Evolutionary conservation across 208 protist species (phyloP).

Genomic region (Leishmania lainsoni): DNA sequence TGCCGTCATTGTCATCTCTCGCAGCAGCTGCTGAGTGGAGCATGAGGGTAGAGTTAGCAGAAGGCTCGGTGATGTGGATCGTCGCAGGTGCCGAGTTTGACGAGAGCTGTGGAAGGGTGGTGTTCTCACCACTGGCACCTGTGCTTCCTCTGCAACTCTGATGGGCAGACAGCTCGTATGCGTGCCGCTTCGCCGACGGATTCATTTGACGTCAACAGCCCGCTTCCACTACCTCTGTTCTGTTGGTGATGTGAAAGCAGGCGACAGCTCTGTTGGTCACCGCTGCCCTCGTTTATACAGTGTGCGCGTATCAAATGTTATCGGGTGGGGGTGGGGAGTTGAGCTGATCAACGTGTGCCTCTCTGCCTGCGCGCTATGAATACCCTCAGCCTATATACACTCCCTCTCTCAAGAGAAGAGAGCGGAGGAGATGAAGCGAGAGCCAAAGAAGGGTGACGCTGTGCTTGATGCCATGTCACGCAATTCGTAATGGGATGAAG

Average conservation of each 20-base stretch:
- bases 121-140: neutral
- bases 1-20: neutral
- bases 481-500: neutral
- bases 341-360: neutral
- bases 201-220: neutral
- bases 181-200: slow-evolving; percentile 6
- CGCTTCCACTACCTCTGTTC: neutral
- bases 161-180: neutral
- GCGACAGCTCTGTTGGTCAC: neutral
- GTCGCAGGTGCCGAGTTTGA: neutral
- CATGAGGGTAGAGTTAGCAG: neutral
- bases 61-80: neutral
- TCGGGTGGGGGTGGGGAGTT: neutral
- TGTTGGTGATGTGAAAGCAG: neutral
- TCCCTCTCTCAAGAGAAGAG: neutral
- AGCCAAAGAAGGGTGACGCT: neutral
- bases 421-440: neutral
- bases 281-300: no score
- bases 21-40: neutral
- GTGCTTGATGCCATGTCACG: neutral
- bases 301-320: neutral
- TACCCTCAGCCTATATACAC: neutral
- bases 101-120: slow-evolving; percentile 4
- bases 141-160: neutral
- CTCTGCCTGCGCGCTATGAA: neutral